A percentile compares a stretch with the other conserved stretches of the same genome.
Evolutionary conservation across 345 rosid genomes (phyloP).

Genomic region (Psidium friedrichsthalianum): DNA sequence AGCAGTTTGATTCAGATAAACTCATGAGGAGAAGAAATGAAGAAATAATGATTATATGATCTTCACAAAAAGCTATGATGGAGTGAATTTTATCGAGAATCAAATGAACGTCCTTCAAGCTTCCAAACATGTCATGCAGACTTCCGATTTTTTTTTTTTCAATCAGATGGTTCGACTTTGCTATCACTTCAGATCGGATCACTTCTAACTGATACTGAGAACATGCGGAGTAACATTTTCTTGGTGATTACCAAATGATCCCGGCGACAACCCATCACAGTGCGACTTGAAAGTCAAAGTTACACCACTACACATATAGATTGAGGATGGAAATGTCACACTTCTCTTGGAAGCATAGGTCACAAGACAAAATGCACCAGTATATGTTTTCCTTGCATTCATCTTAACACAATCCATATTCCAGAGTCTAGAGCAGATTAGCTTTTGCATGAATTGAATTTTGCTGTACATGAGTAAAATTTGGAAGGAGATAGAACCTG

Average conservation of each 20-base stretch:
- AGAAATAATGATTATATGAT: not conserved
- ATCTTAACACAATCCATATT: not conserved
- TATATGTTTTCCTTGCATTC: not conserved
- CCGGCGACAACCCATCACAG: not conserved
- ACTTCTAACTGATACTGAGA: not conserved
- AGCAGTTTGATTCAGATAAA: not conserved
- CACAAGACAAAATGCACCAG: not conserved
- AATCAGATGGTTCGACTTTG: not conserved
- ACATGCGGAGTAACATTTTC: not conserved
- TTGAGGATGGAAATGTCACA: not conserved
- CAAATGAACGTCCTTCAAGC: not conserved
- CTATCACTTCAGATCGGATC: not conserved
- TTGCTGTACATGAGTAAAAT: too few species aligned
- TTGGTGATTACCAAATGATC: not conserved
- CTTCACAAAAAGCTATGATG: accelerated
- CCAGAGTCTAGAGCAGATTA: not conserved
- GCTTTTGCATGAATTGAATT: not conserved
- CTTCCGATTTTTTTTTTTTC: accelerated
- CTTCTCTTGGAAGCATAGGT: not conserved
- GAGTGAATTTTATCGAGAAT: not conserved
- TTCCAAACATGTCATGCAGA: too few species aligned
- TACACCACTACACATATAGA: not conserved
- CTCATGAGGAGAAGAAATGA: not conserved
- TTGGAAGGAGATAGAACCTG: conserved; percentile 8
- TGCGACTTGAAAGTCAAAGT: not conserved